Evolutionary conservation across 2,329 filamentous ascomycete genomes (phyloP).

Genomic region (Coniochaeta ligniaria): DNA sequence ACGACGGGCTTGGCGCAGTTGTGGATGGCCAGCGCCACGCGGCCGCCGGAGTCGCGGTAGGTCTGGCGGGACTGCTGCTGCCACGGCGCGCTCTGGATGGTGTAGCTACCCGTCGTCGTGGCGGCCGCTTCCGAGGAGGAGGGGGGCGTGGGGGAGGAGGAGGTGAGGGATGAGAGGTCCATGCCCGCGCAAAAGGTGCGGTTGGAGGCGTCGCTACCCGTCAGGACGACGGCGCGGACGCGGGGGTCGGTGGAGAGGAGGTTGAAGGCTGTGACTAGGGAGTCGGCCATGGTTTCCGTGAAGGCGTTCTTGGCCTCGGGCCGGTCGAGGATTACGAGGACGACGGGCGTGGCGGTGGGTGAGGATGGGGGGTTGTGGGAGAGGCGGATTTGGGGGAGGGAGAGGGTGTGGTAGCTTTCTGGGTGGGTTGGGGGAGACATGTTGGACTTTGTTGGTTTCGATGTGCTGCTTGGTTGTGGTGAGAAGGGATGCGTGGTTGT

Average conservation of each 20-base stretch:
- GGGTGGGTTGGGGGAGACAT: background rate
- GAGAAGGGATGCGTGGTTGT: background rate
- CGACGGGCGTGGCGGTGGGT: constrained; percentile 48
- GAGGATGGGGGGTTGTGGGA: constrained; percentile 43
- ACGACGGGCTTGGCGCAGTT: constrained; percentile 52
- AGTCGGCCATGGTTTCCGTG: constrained; percentile 54
- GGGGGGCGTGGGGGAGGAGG: constrained; percentile 20
- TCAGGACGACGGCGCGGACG: constrained; percentile 47
- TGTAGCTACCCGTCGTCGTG: constrained; percentile 5
- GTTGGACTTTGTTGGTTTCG: constrained; percentile 26
- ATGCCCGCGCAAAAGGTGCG: constrained; percentile 52
- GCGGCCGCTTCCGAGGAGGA: constrained; percentile 18
- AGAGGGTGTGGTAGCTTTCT: constrained; percentile 30
- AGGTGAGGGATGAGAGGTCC: constrained; percentile 31
- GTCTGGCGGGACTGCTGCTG: constrained; percentile 15
- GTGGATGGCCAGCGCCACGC: constrained; percentile 46
- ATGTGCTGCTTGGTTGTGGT: background rate
- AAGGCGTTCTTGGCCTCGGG: constrained; percentile 64
- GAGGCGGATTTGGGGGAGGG: constrained; percentile 36
- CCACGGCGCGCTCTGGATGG: background rate
- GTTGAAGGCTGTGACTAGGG: constrained; percentile 47
- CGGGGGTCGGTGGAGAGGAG: constrained; percentile 45
- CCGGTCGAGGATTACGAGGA: constrained; percentile 58
- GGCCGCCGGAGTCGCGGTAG: constrained; percentile 45
- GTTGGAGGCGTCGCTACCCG: constrained; percentile 39